Evolutionary conservation across 805 yeast genomes (phyloP), one percentile per base, ranked within the genome.

Genomic region (Candida nitratophila): DNA sequence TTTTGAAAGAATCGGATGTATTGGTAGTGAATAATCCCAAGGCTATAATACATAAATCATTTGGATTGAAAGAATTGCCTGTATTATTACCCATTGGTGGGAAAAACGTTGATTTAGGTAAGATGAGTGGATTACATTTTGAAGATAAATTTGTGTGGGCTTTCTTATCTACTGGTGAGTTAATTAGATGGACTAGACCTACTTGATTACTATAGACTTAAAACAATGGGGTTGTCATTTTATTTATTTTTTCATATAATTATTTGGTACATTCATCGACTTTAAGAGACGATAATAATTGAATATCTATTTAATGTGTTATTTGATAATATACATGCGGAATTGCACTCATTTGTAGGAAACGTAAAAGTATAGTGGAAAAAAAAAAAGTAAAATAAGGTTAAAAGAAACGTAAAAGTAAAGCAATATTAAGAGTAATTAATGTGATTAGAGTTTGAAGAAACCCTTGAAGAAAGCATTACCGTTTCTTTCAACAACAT

Each of bases 401-500:
- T 22, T 19, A 11, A 10, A 20, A 21, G 12, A 20, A 20, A 5
- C 27, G 27, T 8, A 35, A 5, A 10, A 20, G n/a, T 10, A 10
- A 29, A 12, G 4, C 8, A 8, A 29, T 10, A 8, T 11, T 29
- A 12, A 29, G 14, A 29, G 32, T 29, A 11, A 29, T 29, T 11
- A 24, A 3, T 26, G 5, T 16, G 26, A 9, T 2, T 26, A 37
- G 16, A 5, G 4, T 24, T 22, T 26, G 22, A 49, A 50, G 21
- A 45, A 35, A 3, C 39, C 39, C 21, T 33, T 46, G 53, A 54
- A 54, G 35, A 56, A 50, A 4, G 47, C 46, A 40, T 60, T 59
- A 15, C 63, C 76, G 40, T 61, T 56, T 9, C 57, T 52, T 20
- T 74, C 77, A 44, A 80, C 63, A 11, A 78, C 66, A 49, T 73